These are phyloP conservation scores for Geum urbanum DNA, from an alignment of 306 rosid species.

Conservation along the genomic window DNA sequence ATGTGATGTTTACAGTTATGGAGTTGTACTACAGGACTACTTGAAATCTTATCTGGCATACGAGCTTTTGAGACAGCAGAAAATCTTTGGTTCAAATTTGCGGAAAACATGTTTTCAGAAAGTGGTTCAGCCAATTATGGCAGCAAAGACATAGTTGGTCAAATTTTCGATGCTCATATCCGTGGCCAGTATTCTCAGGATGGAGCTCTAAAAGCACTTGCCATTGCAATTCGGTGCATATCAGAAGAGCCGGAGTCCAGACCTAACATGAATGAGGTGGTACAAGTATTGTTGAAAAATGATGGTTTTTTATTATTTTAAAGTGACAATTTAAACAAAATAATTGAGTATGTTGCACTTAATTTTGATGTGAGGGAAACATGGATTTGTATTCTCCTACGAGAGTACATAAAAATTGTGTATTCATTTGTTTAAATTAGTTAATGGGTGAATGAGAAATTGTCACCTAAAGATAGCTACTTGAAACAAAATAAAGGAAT, in stretches of 20 bases:
- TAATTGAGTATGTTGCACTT: too few species aligned
- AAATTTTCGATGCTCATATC: slow-evolving; percentile 69
- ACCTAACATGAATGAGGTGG: slow-evolving; percentile 80
- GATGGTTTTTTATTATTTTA: too few species aligned
- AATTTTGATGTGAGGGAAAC: too few species aligned
- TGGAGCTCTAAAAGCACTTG: slow-evolving; percentile 54
- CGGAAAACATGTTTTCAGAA: neutral
- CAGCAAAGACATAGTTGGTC: slow-evolving; percentile 58
- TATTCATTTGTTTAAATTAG: too few species aligned
- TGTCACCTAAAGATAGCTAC: too few species aligned
- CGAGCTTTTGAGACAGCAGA: slow-evolving; percentile 67
- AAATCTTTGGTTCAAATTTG: slow-evolving; percentile 75
- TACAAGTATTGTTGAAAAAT: too few species aligned
- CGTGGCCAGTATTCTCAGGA: slow-evolving; percentile 61
- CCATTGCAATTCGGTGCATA: slow-evolving; percentile 61
- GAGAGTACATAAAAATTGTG: too few species aligned
- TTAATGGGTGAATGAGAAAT: too few species aligned
- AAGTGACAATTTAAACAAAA: too few species aligned
- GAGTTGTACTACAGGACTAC: slow-evolving; percentile 90
- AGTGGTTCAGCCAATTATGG: slow-evolving; percentile 37
- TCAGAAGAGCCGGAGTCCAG: slow-evolving; percentile 60
- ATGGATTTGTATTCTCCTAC: too few species aligned
- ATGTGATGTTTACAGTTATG: slow-evolving; percentile 91
- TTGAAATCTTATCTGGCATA: slow-evolving; percentile 70
- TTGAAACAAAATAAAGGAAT: too few species aligned